Conservation (phyloP, 2,329 filamentous ascomycete genomes). For the Cytospora piceae region DNA sequence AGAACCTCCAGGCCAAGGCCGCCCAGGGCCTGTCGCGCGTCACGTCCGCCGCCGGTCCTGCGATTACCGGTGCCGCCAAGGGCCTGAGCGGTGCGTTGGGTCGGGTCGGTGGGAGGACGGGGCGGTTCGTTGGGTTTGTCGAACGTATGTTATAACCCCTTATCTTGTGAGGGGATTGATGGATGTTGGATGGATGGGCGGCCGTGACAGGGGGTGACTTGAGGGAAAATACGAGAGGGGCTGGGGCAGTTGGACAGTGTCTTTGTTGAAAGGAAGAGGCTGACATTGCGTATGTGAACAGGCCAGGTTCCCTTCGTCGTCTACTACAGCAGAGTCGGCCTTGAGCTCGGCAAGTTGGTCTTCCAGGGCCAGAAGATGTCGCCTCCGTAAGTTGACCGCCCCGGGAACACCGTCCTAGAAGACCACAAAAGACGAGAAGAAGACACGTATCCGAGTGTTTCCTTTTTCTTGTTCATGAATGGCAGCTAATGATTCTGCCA, state of each 20-base stretch:
- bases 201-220: background rate
- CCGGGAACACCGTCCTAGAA: background rate
- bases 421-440: background rate
- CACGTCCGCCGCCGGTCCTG: slow-evolving; percentile 77
- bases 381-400: slow-evolving; percentile 79
- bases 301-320: slow-evolving; percentile 83
- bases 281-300: slow-evolving; percentile 43
- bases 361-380: slow-evolving; percentile 88
- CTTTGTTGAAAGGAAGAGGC: background rate
- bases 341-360: slow-evolving; percentile 87
- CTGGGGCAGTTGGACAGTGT: background rate
- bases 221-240: background rate
- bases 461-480: background rate
- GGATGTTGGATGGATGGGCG: background rate
- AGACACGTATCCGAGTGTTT: background rate
- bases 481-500: slow-evolving; percentile 2
- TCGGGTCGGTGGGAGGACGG: slow-evolving; percentile 82
- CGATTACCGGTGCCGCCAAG: slow-evolving; percentile 72
- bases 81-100: slow-evolving; percentile 68
- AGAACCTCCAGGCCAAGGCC: slow-evolving; percentile 65
- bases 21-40: slow-evolving; percentile 83
- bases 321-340: slow-evolving; percentile 89
- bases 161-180: background rate
- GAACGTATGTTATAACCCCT: slow-evolving; percentile 81
- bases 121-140: slow-evolving; percentile 75